Evolutionary conservation across 169 alveolate species (phyloP).

Genomic region (Eimeria brunetti): DNA sequence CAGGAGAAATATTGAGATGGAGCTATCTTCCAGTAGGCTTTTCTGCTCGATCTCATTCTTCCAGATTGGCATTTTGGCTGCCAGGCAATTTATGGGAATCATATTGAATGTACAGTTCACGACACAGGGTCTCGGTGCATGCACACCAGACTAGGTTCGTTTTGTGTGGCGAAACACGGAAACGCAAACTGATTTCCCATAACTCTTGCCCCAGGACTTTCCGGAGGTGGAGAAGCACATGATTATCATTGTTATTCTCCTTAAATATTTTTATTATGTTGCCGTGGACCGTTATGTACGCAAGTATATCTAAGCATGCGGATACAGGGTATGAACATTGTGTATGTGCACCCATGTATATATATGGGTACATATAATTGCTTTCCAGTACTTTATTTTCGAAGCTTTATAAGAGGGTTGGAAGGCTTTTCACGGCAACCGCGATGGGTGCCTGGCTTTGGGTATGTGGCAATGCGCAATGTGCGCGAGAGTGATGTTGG

Average conservation of each 20-base stretch:
- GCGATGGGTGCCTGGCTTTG: not conserved
- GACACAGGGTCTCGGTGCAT: not conserved
- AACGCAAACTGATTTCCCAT: not conserved
- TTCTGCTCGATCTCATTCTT: not conserved
- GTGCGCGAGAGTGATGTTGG: not conserved
- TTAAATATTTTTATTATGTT: not conserved
- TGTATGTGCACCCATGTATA: not conserved
- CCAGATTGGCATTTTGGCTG: conserved; percentile 1
- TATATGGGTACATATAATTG: no score
- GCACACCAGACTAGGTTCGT: not conserved
- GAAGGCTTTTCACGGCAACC: not conserved
- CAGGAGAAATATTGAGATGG: not conserved
- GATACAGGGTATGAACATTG: not conserved
- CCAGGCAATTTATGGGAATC: not conserved
- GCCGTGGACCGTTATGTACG: not conserved
- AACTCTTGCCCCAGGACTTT: not conserved
- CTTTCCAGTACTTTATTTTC: not conserved
- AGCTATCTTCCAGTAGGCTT: not conserved
- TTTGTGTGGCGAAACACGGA: not conserved
- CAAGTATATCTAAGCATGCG: not conserved
- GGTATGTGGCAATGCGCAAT: not conserved
- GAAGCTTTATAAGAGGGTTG: not conserved
- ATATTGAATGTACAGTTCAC: not conserved
- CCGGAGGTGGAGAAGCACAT: not conserved
- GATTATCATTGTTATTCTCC: not conserved